Base-by-base conservation (phyloP, 768 basidiomycete genomes). In the Termitomyces titanicus region DNA sequence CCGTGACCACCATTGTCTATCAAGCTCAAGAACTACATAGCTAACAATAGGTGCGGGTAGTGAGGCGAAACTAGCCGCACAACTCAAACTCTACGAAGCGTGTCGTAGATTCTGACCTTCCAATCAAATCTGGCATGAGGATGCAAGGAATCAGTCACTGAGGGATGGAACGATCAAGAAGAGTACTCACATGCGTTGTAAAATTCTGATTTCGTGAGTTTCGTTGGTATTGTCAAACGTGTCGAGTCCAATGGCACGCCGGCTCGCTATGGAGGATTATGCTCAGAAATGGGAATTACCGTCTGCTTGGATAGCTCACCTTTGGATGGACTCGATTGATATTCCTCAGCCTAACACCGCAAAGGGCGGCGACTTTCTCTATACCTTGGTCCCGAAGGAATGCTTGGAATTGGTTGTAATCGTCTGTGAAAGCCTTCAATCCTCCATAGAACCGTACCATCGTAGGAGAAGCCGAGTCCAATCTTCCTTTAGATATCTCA, bases 151-250 rank as follows among this genome's bases (percentile, higher is more conserved):
- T 5, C 35, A 27, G 29, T 12, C 24, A 31, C 35, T 38, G 11
- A n/a, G 22, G 13, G n/a, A 12, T 10, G 27, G 20, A 48, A 17
- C n/a, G 2, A 42, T 13, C 15, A 29, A 22, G 31, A n/a, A 18
- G 17, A 33, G 18, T 5, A 43, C 68, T 66, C 48, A 70, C 70
- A 68, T 11, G 60, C 59, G 37, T 66, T 58, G 53, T 72, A 72
- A 53, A 62, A 69, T 51, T 70, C 66, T 42, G 64, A 59, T 29
- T 56, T 67, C 2, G 66, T 63, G n/a, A 68, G 57, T 58, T 66
- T 60, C 5, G 33, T 43, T n/a, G 67, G 65, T 45, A 68, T 51
- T 11, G 57, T 60, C 27, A 65, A 58, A 13, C 63, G 42, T 4
- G 58, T 46, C n/a, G 65, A 60, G 24, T 63, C 37, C 37, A 70